Base-by-base conservation (phyloP, 352 stramenopile species). In the Phytophthora uliginosa region DNA sequence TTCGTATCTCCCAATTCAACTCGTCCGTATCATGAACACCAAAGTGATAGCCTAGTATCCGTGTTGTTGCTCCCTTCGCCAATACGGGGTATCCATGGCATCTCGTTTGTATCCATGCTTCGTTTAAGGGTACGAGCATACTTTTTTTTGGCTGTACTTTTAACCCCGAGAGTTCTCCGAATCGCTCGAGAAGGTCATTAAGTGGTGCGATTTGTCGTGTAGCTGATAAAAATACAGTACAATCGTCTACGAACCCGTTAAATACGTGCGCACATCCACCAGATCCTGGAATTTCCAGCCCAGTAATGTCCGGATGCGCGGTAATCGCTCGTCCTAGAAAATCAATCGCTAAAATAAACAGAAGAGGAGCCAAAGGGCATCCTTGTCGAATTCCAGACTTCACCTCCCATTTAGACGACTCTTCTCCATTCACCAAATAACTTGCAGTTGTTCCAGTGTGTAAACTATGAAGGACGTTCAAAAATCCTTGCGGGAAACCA, bases 281-380 rank as follows among this genome's bases (percentile, higher is more conserved):
- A 0, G 28, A 15, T n/a, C 58, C n/a, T 7, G 57, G 26, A 5
- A 73, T 52, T 40, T 34, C 3, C 4, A 69, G n/a, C 34, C 66
- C 66, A n/a, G 1, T 10, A 1, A 72, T 12, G 1, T 61, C 6
- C 0, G 65, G 28, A 15, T 62, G 17, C 0, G 20, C 20, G 7
- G 51, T 6, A 31, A 72, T 72, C 1, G 50, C 38, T 36, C 28
- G 36, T 0, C 36, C 31, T 0, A 73, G 48, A 2, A 38, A 58
- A 34, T 63, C 57, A 2, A 67, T 31, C 7, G 38, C 65, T 2
- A 73, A 34, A 26, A 57, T 56, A 20, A 69, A 69, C 6, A 69
- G 7, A 7, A 62, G 20, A 7, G 51, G 52, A 4, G 53, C 53
- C 48, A 69, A 13, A 15, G 63, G 63, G 20, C 53, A 63, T 8